Evolutionary conservation across 805 yeast genomes (phyloP), one percentile per base, ranked within the genome.

Genomic region (Sugiyamaella floridensis): DNA sequence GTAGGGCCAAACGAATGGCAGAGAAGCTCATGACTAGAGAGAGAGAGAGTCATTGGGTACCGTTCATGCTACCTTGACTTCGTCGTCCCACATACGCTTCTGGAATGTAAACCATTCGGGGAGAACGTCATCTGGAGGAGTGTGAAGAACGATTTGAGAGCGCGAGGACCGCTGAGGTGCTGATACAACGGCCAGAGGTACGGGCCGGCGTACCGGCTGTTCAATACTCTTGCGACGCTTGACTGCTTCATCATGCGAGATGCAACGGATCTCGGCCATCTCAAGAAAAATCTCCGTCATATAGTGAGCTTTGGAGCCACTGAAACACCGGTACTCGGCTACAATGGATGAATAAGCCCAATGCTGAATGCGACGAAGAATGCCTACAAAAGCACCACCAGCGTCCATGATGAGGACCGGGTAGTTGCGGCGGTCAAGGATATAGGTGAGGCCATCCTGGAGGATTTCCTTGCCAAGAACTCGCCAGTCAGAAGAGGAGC

Each of bases 281-380:
- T 92, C 98, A 45, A 92, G 69, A 60, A 86, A 89, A 3, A 83
- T 83, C 64, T 90, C 97, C 18, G 89, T 87, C 58, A 78, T 80
- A 65, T 89, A 89, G 61, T 83, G 89, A 45, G 85, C 76, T 59
- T 85, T 81, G 58, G 79, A 80, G 29, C 89, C 86, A 18, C 87
- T 75, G 67, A 81, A 86, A 8, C 86, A 74, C 50, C 96, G 73
- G 68, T 89, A 93, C 66, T 92, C 98, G 60, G 84, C 85, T 19
- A 89, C 78, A 4, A 92, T 81, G 16, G 95, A 83, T 20, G 90
- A 81, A 64, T 85, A 85, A 60, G 82, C 84, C 98, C 97, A 92
- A 68, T 85, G 85, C 67, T 88, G 93, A 41, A 90, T 74, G 64
- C 85, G 83, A 49, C 99, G 74, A 34, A 93, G 69, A 1, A 90